A percentile compares a stretch with the other conserved stretches of the same genome.
Conservation (phyloP, 305 asterid genomes). For the Fraxinus nigra region DNA sequence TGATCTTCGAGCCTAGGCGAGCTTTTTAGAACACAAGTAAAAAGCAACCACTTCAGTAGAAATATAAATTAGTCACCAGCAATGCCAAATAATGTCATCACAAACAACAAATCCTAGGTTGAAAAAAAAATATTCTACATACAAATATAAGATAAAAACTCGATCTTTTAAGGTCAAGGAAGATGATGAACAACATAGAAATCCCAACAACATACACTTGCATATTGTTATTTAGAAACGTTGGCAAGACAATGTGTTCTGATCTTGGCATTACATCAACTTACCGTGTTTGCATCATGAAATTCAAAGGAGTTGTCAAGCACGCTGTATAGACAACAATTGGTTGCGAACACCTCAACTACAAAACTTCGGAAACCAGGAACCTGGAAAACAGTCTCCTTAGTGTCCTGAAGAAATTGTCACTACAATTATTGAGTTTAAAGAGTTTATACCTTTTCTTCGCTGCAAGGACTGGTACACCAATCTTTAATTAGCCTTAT, state of each 20-base stretch:
- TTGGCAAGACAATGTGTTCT: background rate
- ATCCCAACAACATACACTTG: background rate
- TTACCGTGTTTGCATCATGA: conserved; percentile 91
- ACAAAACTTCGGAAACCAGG: conserved; percentile 79
- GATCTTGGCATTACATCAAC: conserved; percentile 28
- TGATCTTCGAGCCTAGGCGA: no score
- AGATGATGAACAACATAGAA: background rate
- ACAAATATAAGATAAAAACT: background rate
- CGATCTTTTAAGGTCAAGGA: background rate
- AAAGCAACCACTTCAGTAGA: background rate
- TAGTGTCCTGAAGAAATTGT: conserved; percentile 23
- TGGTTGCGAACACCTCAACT: conserved; percentile 69
- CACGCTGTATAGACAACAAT: conserved; percentile 90
- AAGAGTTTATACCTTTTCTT: conserved; percentile 61
- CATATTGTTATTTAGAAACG: background rate
- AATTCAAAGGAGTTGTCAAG: conserved; percentile 89
- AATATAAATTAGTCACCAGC: background rate
- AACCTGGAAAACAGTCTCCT: conserved; percentile 55
- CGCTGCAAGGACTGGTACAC: conserved; percentile 58
- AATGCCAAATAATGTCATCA: background rate
- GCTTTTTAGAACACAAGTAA: background rate
- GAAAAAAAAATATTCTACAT: background rate
- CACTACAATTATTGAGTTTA: conserved; percentile 3
- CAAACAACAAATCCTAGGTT: background rate
- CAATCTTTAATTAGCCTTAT: conserved; percentile 88